A percentile compares a stretch with the other conserved stretches of the same genome.
These are phyloP conservation scores for Xylaria sp. DNA, from an alignment of 2,329 filamentous ascomycete species.

Conservation along the genomic window DNA sequence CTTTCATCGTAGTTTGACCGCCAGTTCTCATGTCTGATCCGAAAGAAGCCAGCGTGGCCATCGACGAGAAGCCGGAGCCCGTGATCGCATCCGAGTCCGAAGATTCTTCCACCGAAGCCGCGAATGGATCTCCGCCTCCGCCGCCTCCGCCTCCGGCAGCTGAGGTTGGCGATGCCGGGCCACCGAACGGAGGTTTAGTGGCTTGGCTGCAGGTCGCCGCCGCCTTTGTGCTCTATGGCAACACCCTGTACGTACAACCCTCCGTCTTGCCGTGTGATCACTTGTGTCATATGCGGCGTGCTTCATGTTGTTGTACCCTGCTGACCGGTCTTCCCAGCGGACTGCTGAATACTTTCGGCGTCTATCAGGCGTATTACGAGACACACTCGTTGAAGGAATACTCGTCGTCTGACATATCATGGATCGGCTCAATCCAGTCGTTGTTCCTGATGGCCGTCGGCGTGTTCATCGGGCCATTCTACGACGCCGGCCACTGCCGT, in stretches of 20 bases:
- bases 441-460: conserved; percentile 48
- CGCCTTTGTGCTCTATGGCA: conserved; percentile 32
- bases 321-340: conserved; percentile 35
- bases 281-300: not conserved
- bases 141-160: conserved; percentile 7
- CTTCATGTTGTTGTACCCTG: not conserved
- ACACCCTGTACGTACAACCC: conserved; percentile 29
- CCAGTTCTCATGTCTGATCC: conserved; percentile 7
- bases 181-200: conserved; percentile 42
- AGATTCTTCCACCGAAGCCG: conserved; percentile 13
- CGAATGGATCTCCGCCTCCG: not conserved
- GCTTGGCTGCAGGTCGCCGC: conserved; percentile 46
- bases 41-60: not conserved
- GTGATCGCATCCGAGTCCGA: conserved; percentile 14
- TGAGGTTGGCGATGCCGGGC: conserved; percentile 25
- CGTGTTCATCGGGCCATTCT: conserved; percentile 48
- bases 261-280: not conserved
- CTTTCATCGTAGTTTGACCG: not conserved
- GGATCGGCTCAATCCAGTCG: conserved; percentile 49
- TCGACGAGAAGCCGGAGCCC: conserved; percentile 14
- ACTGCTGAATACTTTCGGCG: conserved; percentile 47
- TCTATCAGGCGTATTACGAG: conserved; percentile 49
- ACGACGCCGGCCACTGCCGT: conserved; percentile 49
- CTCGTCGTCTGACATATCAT: conserved; percentile 45
- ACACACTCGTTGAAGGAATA: conserved; percentile 32